Evolutionary conservation across 345 rosid genomes (phyloP).

Genomic region (Boechera retrofracta): DNA sequence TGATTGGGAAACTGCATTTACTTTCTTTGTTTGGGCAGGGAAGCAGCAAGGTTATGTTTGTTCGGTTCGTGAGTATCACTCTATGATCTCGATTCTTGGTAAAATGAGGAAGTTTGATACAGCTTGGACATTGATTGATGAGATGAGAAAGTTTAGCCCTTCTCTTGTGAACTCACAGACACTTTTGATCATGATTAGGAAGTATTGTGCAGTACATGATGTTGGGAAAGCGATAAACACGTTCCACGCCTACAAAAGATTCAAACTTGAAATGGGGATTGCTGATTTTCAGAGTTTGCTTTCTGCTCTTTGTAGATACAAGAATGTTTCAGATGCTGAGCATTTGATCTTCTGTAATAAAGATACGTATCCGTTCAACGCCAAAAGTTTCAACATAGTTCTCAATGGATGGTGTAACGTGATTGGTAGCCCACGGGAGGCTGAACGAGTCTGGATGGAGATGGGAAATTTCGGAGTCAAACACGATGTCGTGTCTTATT

Average conservation of each 20-base stretch:
- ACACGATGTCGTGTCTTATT: constrained; percentile 78
- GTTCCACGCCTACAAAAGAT: constrained; percentile 70
- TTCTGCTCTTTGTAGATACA: constrained; percentile 91
- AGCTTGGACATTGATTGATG: constrained; percentile 86
- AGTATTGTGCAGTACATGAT: constrained; percentile 84
- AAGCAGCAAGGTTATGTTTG: constrained; percentile 65
- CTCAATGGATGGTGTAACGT: constrained; percentile 92
- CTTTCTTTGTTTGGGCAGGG: constrained; percentile 86
- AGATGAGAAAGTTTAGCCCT: constrained; percentile 65
- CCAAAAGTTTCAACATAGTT: constrained; percentile 84
- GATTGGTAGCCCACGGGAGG: constrained; percentile 73
- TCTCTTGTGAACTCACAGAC: constrained; percentile 79
- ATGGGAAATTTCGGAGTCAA: constrained; percentile 68
- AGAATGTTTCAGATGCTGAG: constrained; percentile 93
- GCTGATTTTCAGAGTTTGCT: constrained; percentile 88
- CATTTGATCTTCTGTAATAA: constrained; percentile 82
- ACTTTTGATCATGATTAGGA: constrained; percentile 83
- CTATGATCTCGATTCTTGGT: constrained; percentile 83
- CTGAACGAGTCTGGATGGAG: constrained; percentile 86
- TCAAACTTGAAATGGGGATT: constrained; percentile 64
- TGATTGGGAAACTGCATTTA: constrained; percentile 89
- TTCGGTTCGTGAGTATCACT: constrained; percentile 66
- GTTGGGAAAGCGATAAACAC: constrained; percentile 84
- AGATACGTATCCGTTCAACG: constrained; percentile 64
- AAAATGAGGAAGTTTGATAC: constrained; percentile 93